Evolutionary conservation across 2,329 filamentous ascomycete genomes (phyloP), one percentile per base, ranked within the genome.

Genomic region (Thielaviopsis euricoi): DNA sequence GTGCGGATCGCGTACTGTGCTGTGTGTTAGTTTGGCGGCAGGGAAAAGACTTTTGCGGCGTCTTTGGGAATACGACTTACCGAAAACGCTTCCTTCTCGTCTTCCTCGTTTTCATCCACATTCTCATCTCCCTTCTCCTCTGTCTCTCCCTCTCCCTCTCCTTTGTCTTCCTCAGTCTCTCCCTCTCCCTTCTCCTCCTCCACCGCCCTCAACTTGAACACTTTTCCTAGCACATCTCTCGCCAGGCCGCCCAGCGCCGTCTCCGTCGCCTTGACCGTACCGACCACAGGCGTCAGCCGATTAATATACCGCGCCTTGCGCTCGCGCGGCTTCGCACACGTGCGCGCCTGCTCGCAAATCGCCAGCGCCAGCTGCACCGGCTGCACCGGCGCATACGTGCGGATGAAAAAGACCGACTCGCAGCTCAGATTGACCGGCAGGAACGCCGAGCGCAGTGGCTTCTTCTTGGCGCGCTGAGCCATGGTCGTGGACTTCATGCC

Each of bases 1-100:
- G 85, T 81, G 51, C 87, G 81, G 63, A 94, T 90, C n/a, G 87
- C 87, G 70, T 89, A 93, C 87, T 91, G 61, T 12, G 53, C n/a
- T 33, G n/a, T 10, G 6, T 48, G 53, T 61, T 49, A 60, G 51
- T 25, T 58, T 46, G 12, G 10, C 2, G 6, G 9, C 15, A 15
- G 1, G 15, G n/a, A n/a, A n/a, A n/a, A n/a, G n/a, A n/a, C 22
- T 6, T 53, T 26, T 9, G 37, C 37, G 6, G 22, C 25, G 15
- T 1, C 13, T 19, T 6, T 33, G 56, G n/a, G 15, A 1, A n/a
- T n/a, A n/a, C 46, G 49, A 68, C 75, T 67, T 67, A 79, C 77
- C 62, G 76, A 73, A 60, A 66, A 68, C 33, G 65, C 65, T 9
- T 64, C 62, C 53, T 63, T 59, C 52, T 62, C n/a, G n/a, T n/a